Evolutionary conservation across 257 asterid genomes (phyloP).

Genomic region (Sherardia arvensis): DNA sequence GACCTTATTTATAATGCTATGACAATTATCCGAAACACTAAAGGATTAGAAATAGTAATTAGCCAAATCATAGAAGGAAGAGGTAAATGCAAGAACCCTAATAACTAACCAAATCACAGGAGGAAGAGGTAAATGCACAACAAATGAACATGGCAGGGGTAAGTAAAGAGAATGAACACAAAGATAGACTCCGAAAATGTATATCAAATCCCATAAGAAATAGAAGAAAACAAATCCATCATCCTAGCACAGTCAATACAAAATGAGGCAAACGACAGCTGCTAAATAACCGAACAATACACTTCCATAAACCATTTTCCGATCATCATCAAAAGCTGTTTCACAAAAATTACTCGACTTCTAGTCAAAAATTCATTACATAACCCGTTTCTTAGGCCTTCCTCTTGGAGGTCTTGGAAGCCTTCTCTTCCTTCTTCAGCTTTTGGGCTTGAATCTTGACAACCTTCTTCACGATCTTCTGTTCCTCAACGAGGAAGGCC

Average conservation of each 20-base stretch:
- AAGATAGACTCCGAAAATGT: not conserved
- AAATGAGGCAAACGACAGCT: slow-evolving; percentile 2
- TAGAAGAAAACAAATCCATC: slow-evolving; percentile 2
- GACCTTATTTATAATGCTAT: no score
- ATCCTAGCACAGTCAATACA: slow-evolving; percentile 11
- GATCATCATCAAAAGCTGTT: slow-evolving; percentile 10
- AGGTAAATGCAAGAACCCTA: no score
- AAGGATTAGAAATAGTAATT: no score
- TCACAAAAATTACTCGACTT: slow-evolving; percentile 17
- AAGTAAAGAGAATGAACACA: not conserved
- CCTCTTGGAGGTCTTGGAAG: slow-evolving; percentile 25
- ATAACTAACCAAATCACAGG: no score
- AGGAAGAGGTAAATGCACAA: not conserved
- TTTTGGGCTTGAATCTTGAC: not conserved
- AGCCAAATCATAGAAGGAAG: no score
- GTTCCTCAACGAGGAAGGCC: slow-evolving; percentile 73
- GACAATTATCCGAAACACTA: no score
- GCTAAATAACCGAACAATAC: slow-evolving; percentile 18
- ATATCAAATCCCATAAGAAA: not conserved
- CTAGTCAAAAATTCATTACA: slow-evolving; percentile 4
- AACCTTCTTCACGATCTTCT: slow-evolving; percentile 76
- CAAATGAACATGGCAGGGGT: not conserved
- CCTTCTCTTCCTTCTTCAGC: not conserved
- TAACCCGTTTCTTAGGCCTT: slow-evolving; percentile 32
- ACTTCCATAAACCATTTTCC: slow-evolving; percentile 4